Conservation (phyloP, 2,329 filamentous ascomycete species). For the Ophidiomyces ophidiicola region DNA sequence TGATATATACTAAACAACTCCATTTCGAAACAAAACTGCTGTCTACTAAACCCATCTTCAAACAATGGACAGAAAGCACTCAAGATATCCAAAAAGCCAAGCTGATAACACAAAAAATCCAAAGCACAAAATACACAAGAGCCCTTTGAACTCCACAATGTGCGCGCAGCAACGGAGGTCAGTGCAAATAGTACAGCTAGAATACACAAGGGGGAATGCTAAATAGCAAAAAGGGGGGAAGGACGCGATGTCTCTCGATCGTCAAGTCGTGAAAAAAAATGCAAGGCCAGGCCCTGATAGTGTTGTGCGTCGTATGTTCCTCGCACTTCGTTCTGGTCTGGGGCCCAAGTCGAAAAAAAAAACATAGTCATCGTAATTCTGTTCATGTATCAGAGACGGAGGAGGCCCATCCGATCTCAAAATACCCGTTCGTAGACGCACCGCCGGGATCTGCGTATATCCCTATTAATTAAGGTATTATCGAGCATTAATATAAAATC, state of each 20-base stretch:
- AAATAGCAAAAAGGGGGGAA: constrained; percentile 5
- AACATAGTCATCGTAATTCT: constrained; percentile 6
- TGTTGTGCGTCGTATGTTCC: background rate
- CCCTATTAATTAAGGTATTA: constrained; percentile 9
- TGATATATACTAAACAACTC: too few species aligned
- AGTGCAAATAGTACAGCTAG: constrained; percentile 8
- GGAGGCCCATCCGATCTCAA: background rate
- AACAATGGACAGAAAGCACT: too few species aligned
- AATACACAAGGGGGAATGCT: constrained; percentile 9
- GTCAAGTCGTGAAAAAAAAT: constrained; percentile 7
- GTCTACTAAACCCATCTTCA: too few species aligned
- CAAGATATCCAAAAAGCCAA: too few species aligned
- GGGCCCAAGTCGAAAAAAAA: too few species aligned
- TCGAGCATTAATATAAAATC: background rate
- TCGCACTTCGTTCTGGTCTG: too few species aligned
- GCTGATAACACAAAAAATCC: too few species aligned
- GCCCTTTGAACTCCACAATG: too few species aligned
- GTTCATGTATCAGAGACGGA: background rate
- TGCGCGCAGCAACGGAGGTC: too few species aligned
- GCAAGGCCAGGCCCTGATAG: background rate
- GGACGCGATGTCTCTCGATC: constrained; percentile 3
- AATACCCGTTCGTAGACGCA: background rate
- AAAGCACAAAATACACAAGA: too few species aligned
- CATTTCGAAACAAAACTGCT: too few species aligned
- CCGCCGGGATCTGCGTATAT: background rate